Conservation (phyloP, 1,284 basidiomycete species). For the Puccinia triticina region DNA sequence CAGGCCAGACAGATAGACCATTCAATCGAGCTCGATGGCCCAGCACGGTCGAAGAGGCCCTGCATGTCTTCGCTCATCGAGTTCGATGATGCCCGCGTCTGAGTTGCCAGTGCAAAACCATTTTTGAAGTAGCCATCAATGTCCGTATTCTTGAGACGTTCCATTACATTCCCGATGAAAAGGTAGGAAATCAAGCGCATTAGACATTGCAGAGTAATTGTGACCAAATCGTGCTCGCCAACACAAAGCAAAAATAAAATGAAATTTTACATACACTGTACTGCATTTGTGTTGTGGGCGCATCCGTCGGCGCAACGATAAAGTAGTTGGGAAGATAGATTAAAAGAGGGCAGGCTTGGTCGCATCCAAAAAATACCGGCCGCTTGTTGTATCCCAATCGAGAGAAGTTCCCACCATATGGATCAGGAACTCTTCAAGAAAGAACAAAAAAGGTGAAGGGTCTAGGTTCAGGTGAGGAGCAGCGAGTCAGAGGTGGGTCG, state of each 20-base stretch:
- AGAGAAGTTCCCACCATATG: constrained; percentile 47
- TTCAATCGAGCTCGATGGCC: constrained; percentile 40
- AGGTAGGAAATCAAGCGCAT: neutral
- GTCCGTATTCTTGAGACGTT: constrained; percentile 39
- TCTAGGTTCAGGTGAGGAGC: neutral
- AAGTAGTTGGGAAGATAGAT: constrained; percentile 49
- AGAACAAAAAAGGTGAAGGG: neutral
- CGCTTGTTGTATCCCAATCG: constrained; percentile 50
- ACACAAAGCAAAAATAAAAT: neutral
- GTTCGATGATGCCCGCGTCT: constrained; percentile 13
- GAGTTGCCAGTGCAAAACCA: constrained; percentile 50
- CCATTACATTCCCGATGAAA: neutral
- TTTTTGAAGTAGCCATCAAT: constrained; percentile 49
- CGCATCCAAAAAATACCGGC: constrained; percentile 51
- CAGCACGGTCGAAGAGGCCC: constrained; percentile 34
- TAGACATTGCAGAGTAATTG: too few species aligned
- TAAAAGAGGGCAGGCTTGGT: constrained; percentile 20
- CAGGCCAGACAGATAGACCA: constrained; percentile 51
- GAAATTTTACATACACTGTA: constrained; percentile 26
- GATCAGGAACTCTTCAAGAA: constrained; percentile 47
- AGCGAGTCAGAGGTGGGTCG: neutral
- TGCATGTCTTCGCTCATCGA: constrained; percentile 42
- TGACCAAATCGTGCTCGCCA: neutral
- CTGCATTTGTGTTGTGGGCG: constrained; percentile 49
- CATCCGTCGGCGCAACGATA: constrained; percentile 49